Base-by-base conservation (phyloP, 768 basidiomycete species). In the Leccinellum albellum region DNA sequence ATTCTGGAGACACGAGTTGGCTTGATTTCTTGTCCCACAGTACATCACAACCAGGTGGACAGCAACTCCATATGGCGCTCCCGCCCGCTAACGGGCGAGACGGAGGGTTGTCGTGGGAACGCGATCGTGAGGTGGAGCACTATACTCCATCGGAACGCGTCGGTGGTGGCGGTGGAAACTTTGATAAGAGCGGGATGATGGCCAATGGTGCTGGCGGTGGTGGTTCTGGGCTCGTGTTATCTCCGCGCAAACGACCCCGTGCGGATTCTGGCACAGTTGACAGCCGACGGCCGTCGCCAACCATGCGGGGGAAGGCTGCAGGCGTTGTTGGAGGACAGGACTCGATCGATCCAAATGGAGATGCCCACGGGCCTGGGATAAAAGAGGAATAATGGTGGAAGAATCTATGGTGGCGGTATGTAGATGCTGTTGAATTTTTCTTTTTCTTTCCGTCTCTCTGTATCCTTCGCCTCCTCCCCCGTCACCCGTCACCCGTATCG, bases 1-100 rank as follows among this genome's bases (percentile, higher is more conserved):
- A 68, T 31, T 50, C 73, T 20, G 66, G 63, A 13, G 73, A 73
- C n/a, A 60, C 73, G 4, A 66, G 54, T 31, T 73, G 71, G 71
- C 64, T 73, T 32, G 71, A 73, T 37, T 73, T 73, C 35, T 37
- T 73, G 47, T 70, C 73, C 14, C 69, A 71, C 31, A 63, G 50
- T 29, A 53, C 58, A 7, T 59, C 73, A 24, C 70, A 67, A 42
- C 45, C 66, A 7, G 51, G 64, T 3, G 67, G 58, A 12, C 69
- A 65, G 51, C 68, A 56, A 48, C 61, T 67, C 1, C 71, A 73
- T 24, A 64, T 72, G 66, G 63, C 71, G 4, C 64, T 73, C 40
- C 66, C 68, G 6, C 58, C 65, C 1, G 51, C 63, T 5, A 65
- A 59, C 12, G 67, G 69, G 13, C 61, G 70, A 45, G 71, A 65